phyloP scores from a whole-genome alignment of 2,329 filamentous ascomycete genomes.

The Neopestalotiopsis rosae region DNA sequence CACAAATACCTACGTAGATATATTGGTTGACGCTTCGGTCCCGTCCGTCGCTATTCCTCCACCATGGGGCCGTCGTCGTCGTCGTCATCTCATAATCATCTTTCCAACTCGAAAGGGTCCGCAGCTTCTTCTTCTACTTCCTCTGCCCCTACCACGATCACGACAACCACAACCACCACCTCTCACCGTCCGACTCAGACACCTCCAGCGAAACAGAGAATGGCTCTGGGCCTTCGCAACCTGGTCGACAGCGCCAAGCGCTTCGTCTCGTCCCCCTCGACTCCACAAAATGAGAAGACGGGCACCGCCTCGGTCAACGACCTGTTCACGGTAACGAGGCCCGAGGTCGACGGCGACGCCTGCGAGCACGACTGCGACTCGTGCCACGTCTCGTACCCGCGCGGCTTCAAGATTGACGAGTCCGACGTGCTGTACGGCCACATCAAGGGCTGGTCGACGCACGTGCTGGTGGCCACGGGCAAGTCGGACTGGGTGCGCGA shows the following conservation, averaged over 20 bases:
- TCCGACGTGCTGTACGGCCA: slow-evolving; percentile 82
- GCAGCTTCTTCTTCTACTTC: background rate
- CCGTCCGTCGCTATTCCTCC: background rate
- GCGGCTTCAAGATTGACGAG: slow-evolving; percentile 74
- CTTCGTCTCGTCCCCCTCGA: slow-evolving; percentile 10
- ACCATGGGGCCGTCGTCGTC: background rate
- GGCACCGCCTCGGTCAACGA: slow-evolving; percentile 38
- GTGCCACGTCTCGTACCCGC: slow-evolving; percentile 81
- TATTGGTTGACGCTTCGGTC: background rate
- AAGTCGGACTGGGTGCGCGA: slow-evolving; percentile 94
- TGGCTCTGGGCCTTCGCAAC: slow-evolving; percentile 49
- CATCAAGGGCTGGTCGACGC: slow-evolving; percentile 86
- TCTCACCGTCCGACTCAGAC: slow-evolving; percentile 2
- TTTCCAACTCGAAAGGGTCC: background rate
- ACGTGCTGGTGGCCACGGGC: slow-evolving; percentile 91
- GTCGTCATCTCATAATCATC: slow-evolving; percentile 1
- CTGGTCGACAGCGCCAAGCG: slow-evolving; percentile 43
- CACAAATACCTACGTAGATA: background rate
- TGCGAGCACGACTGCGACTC: slow-evolving; percentile 86
- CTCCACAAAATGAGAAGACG: slow-evolving; percentile 25
- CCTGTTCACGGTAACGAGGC: slow-evolving; percentile 77
- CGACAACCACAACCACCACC: background rate
- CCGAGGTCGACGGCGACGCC: slow-evolving; percentile 83
- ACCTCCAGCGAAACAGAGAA: slow-evolving; percentile 27
- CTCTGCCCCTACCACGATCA: background rate